phyloP scores from a whole-genome alignment of 2,329 filamentous ascomycete genomes.

The Ascochyta lentis region DNA sequence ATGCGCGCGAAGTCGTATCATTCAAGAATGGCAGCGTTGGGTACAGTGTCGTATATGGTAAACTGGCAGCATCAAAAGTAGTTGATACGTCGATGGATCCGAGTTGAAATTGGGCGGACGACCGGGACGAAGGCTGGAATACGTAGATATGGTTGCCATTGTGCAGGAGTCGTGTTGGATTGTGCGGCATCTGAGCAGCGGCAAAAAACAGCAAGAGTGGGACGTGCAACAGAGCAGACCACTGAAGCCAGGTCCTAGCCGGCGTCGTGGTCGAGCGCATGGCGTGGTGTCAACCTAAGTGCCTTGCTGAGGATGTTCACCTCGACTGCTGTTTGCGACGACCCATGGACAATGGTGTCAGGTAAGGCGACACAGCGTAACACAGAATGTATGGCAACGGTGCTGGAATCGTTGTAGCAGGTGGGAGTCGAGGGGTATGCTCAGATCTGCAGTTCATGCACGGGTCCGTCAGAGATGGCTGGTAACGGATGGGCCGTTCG shows the following conservation, averaged over 20 bases:
- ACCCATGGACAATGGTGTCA: conserved; percentile 27
- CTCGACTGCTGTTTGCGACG: conserved; percentile 20
- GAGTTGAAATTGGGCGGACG: conserved; percentile 60
- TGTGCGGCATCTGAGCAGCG: conserved; percentile 71
- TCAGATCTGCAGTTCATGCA: conserved; percentile 46
- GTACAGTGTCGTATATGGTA: conserved; percentile 58
- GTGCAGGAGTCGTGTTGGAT: conserved; percentile 75
- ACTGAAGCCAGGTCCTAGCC: not conserved
- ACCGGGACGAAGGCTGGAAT: conserved; percentile 63
- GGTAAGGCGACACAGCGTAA: conserved; percentile 18
- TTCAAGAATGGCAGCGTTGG: conserved; percentile 68
- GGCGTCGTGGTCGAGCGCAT: conserved; percentile 12
- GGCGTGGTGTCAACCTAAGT: conserved; percentile 1
- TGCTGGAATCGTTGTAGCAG: conserved; percentile 19
- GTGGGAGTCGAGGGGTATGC: conserved; percentile 23
- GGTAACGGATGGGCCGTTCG: conserved; percentile 30
- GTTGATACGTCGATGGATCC: conserved; percentile 70
- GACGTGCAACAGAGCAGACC: conserved; percentile 11
- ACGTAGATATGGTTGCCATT: conserved; percentile 69
- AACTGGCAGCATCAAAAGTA: conserved; percentile 58
- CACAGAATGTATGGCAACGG: conserved; percentile 22
- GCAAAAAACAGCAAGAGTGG: conserved; percentile 16
- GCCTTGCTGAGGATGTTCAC: conserved; percentile 29
- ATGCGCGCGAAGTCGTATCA: conserved; percentile 60
- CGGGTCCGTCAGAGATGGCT: conserved; percentile 34